These are phyloP conservation scores for Aegle marmelos DNA, from an alignment of 345 rosid species.

Conservation along the genomic window DNA sequence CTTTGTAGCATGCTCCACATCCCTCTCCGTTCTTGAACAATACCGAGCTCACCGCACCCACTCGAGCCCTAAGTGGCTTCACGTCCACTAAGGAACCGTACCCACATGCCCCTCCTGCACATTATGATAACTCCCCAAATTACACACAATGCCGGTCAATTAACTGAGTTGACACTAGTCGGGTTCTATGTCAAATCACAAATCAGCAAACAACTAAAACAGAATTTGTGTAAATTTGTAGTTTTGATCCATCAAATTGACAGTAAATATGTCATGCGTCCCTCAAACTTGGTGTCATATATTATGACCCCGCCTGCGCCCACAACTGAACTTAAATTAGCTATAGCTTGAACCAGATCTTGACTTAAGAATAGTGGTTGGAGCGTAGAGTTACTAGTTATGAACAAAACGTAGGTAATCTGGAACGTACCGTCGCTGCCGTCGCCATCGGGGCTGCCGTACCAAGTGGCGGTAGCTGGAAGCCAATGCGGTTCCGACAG, in stretches of 20 bases:
- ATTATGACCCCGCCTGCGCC: neutral
- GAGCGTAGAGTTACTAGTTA: neutral
- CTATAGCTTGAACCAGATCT: neutral
- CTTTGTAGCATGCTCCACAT: slow-evolving; percentile 92
- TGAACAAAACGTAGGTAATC: neutral
- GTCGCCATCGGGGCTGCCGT: slow-evolving; percentile 95
- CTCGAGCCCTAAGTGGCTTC: slow-evolving; percentile 79
- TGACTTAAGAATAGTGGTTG: neutral
- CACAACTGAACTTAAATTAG: neutral
- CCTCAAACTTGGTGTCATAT: neutral
- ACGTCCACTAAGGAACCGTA: slow-evolving; percentile 87
- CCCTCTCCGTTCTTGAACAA: slow-evolving; percentile 89
- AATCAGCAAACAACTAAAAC: no score
- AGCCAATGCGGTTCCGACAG: slow-evolving; percentile 51
- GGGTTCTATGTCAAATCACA: neutral
- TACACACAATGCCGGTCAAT: no score
- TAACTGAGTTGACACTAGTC: neutral
- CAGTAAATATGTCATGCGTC: neutral
- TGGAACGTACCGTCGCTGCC: slow-evolving; percentile 72
- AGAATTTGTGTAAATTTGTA: no score
- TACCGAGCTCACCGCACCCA: slow-evolving; percentile 84
- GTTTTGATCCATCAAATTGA: neutral
- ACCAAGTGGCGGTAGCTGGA: slow-evolving; percentile 98
- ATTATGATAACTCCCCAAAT: neutral
- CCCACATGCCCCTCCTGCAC: slow-evolving; percentile 95